These are phyloP conservation scores for Leonotis leonurus DNA, from an alignment of 257 asterid species.

Conservation along the genomic window DNA sequence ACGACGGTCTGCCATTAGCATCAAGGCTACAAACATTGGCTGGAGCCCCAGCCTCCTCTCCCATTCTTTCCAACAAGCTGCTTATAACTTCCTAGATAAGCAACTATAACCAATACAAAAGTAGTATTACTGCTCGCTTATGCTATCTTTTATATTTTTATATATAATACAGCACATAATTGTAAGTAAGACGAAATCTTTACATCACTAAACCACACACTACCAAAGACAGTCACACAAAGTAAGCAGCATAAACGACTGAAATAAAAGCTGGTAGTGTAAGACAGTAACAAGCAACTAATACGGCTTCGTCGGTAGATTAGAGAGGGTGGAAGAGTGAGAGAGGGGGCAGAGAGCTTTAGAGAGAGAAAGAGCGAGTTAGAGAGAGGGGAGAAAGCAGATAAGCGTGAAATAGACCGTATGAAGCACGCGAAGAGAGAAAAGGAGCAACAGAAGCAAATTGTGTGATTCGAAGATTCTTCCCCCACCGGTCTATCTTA, in stretches of 20 bases:
- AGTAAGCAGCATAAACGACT: slow-evolving; percentile 7
- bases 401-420: slow-evolving; percentile 95
- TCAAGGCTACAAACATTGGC: slow-evolving; percentile 20
- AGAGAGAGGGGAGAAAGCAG: slow-evolving; percentile 68
- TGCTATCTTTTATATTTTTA: background rate
- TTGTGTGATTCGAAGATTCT: slow-evolving; percentile 67
- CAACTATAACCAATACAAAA: slow-evolving; percentile 9
- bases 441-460: slow-evolving; percentile 24
- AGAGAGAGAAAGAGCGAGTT: slow-evolving; percentile 29
- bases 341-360: slow-evolving; percentile 14
- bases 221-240: background rate
- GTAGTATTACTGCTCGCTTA: background rate
- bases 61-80: slow-evolving; percentile 35
- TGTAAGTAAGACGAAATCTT: background rate
- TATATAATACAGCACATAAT: slow-evolving; percentile 17
- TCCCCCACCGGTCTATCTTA: slow-evolving; percentile 66
- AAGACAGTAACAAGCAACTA: background rate
- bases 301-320: background rate
- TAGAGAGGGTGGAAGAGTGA: background rate
- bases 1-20: slow-evolving; percentile 47
- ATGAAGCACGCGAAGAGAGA: slow-evolving; percentile 61
- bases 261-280: background rate
- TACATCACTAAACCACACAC: slow-evolving; percentile 7
- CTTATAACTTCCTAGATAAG: background rate
- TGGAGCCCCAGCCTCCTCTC: slow-evolving; percentile 37